Evolutionary conservation across 371 early-diverging fungal genomes (phyloP), one percentile per base, ranked within the genome.

Genomic region (Umbelopsis sp.): DNA sequence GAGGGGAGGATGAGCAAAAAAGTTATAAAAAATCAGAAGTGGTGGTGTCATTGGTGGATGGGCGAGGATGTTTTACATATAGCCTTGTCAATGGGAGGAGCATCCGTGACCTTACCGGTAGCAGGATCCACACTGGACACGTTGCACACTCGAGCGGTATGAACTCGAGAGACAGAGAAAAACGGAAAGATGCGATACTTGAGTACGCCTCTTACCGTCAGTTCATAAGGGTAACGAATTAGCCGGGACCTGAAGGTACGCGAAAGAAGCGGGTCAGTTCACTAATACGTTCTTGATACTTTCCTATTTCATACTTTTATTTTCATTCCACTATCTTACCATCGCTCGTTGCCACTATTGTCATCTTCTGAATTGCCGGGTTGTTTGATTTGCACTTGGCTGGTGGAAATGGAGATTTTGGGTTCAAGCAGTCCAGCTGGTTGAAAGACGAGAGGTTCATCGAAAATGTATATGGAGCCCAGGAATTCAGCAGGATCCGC

Each of bases 131-230:
- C 69, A 1, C 75, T 69, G 16, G 72, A 67, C 20, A 79, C 73
- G 68, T 78, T 75, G 51, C 86, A 85, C 1, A 85, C 75, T 37
- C 80, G 74, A 35, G 76, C 78, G 1, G 80, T 72, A 64, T 78
- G 71, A 0, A 72, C 53, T 44, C 70, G 69, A 22, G 71, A 63
- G 18, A 62, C 48, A 48, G 70, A 71, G 1, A 72, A 63, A 24
- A 73, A 69, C n/a, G 84, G 78, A 24, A 80, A 67, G 44, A 82
- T 46, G 7, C 78, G 82, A 66, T 90, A 90, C 67, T 85, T 83
- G 29, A 90, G 73, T 7, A 87, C 81, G 10, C 91, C 91, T 64
- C 91, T 84, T 2, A 90, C 70, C 0, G 88, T 90, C 65, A 90
- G 69, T 63, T 89, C 87, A 74, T 87, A 90, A 24, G 87, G 88